Base-by-base conservation (phyloP, 805 yeast genomes). In the Kluyveromyces wickerhamii region DNA sequence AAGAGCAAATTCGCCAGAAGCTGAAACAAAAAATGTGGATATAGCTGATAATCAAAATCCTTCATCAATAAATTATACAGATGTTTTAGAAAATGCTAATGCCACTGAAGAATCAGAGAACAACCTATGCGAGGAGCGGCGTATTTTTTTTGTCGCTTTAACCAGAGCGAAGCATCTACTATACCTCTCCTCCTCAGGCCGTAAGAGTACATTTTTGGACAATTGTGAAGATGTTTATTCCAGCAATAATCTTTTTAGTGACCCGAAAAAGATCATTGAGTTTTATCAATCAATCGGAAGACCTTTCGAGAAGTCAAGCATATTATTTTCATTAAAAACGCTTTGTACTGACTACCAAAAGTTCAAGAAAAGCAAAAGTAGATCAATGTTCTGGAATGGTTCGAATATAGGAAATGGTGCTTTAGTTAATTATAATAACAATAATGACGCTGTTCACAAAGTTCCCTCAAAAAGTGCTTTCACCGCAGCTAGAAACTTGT, bases 131-230 rank as follows among this genome's bases (percentile, higher is more conserved):
- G 97, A 89, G 57, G 96, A 87, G 49, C 60, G 94, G 36, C 57
- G 97, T 32, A 73, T 89, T 43, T 69, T 87, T 39, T 92, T 85
- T 54, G 98, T 92, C 10, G 95, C 95, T 0, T 64, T 79, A 28
- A 89, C 96, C 0, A 67, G 98, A 43, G 94, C 96, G 0, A 79
- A 81, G 52, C 56, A 57, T 4, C 48, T 77, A 17, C 51, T 79
- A 10, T 73, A 70, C 44, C 44, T 79, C 10, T 51, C 63, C 1
- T 47, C 60, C 9, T 30, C 33, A 4, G 33, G 26, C 11, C 4
- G 21, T 21, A 30, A 30, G 15, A 30, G 33, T 13, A 22, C 15
- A 11, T 30, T 30, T 26, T 30, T 30, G 21, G 17, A 21, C 7
- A 14, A 21, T 12, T 30, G 33, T 21, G 26, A 30, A 21, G 16